phyloP scores from a whole-genome alignment of 352 stramenopile genomes.

The Globisporangium yorkense region DNA sequence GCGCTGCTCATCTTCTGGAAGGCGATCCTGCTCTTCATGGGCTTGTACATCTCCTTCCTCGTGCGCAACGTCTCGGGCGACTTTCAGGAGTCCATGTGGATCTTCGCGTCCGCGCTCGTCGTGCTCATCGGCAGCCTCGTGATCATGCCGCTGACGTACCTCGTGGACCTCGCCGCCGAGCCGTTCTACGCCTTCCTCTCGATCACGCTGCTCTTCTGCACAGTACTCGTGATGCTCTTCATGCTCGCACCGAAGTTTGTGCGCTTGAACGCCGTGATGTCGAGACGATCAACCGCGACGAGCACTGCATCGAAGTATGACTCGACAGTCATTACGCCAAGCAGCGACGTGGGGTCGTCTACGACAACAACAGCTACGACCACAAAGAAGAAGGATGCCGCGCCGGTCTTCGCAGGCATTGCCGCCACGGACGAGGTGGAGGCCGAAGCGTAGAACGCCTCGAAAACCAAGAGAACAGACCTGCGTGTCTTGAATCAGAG shows the following conservation, averaged over 20 bases:
- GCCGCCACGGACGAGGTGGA: neutral
- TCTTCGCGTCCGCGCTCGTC: slow-evolving; percentile 37
- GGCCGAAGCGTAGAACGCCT: neutral
- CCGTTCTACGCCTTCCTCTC: slow-evolving; percentile 35
- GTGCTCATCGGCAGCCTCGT: slow-evolving; percentile 44
- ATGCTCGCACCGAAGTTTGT: slow-evolving; percentile 42
- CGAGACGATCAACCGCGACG: neutral
- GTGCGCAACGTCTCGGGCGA: slow-evolving; percentile 29
- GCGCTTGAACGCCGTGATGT: slow-evolving; percentile 20
- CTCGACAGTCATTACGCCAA: neutral
- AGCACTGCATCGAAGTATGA: neutral
- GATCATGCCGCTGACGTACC: slow-evolving; percentile 45
- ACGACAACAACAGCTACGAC: neutral
- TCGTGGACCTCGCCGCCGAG: slow-evolving; percentile 30
- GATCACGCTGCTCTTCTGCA: slow-evolving; percentile 23
- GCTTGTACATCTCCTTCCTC: slow-evolving; percentile 18
- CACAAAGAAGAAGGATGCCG: neutral
- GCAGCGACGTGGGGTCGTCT: neutral
- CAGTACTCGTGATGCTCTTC: slow-evolving; percentile 27
- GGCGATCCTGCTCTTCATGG: slow-evolving; percentile 19
- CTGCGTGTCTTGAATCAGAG: no score
- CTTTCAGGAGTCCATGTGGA: slow-evolving; percentile 69
- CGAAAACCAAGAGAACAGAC: neutral
- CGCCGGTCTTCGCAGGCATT: neutral
- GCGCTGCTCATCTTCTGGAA: slow-evolving; percentile 40